These are phyloP conservation scores for Clitoria ternatea DNA, from an alignment of 306 rosid species.

Conservation along the genomic window DNA sequence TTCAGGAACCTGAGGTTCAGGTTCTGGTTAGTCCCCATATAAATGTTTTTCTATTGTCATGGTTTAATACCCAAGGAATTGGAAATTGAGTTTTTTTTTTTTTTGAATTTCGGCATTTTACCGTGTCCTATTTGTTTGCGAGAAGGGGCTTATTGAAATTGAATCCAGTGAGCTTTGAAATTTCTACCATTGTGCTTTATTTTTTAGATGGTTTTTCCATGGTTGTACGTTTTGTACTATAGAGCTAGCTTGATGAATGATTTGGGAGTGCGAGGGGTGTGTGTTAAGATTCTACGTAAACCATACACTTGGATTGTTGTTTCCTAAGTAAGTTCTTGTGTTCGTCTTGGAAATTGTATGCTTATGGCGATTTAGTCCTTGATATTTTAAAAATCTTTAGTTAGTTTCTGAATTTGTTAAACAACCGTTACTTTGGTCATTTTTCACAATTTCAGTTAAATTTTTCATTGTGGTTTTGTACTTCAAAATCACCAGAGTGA, in stretches of 20 bases:
- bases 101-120: neutral
- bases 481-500: no score
- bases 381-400: no score
- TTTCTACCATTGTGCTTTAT: no score
- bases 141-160: neutral
- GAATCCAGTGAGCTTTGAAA: neutral
- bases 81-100: neutral
- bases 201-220: neutral
- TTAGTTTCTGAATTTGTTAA: no score
- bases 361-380: no score
- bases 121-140: neutral
- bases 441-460: no score
- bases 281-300: neutral
- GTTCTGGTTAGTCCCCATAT: conserved; percentile 26
- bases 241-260: neutral
- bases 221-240: neutral
- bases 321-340: no score
- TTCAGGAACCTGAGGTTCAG: conserved; percentile 40
- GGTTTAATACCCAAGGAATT: neutral
- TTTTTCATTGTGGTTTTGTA: no score
- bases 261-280: neutral
- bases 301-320: neutral
- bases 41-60: neutral
- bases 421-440: no score
- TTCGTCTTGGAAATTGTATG: no score